Conservation (phyloP, 1,139 yeast genomes). For the Debaryomyces subglobosus region DNA sequence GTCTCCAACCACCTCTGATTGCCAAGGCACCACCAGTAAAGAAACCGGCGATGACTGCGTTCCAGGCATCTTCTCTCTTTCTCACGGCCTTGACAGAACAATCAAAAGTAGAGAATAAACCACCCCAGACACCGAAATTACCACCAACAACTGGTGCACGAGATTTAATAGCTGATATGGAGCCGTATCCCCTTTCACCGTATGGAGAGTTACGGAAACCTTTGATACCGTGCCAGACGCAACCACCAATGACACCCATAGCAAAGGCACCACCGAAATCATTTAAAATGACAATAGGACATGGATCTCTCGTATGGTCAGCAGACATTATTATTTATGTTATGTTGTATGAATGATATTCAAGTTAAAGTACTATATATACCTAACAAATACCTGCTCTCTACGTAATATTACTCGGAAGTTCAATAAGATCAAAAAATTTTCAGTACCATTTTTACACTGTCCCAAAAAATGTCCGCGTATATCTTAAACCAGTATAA, state of each 20-base stretch:
- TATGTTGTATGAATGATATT: constrained; percentile 5
- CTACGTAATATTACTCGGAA: neutral
- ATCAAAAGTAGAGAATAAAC: constrained; percentile 91
- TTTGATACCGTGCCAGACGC: constrained; percentile 98
- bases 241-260: constrained; percentile 98
- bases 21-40: constrained; percentile 98
- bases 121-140: constrained; percentile 99
- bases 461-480: neutral
- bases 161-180: constrained; percentile 87
- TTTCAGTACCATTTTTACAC: constrained; percentile 11
- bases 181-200: constrained; percentile 93
- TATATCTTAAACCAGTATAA: neutral
- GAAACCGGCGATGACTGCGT: constrained; percentile 97
- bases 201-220: constrained; percentile 98
- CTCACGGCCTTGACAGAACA: constrained; percentile 95
- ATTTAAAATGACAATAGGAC: constrained; percentile 92
- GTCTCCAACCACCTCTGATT: constrained; percentile 98
- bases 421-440: constrained; percentile 9
- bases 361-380: neutral
- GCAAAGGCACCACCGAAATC: constrained; percentile 99
- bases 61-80: constrained; percentile 98
- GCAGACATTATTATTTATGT: constrained; percentile 70
- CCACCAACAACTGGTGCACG: constrained; percentile 99
- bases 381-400: neutral
- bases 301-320: constrained; percentile 98